Base-by-base conservation (phyloP, 257 asterid species). In the Haberlea rhodopensis region DNA sequence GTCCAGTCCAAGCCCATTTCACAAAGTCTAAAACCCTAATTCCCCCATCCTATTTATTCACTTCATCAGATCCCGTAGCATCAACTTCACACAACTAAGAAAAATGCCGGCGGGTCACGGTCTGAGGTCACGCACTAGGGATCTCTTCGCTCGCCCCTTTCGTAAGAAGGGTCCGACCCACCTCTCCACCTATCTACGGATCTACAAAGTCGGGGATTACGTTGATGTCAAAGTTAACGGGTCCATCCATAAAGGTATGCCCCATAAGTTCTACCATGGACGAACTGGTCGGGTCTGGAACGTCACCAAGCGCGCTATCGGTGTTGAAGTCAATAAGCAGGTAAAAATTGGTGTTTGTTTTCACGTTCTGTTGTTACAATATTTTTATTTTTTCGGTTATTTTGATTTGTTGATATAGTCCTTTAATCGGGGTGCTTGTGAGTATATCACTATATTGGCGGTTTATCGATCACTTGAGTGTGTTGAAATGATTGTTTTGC, bases 21-120 rank as follows among this genome's bases (percentile, higher is more conserved):
- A 4, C 7, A 16, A 43, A 16, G 15, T 43, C 16, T 58, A 31
- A 58, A 58, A 19, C 8, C 63, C 51, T 43, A 43, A 20, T 15
- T 5, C 26, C 51, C 63, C 15, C 9, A 9, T 31, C 20, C 48
- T 13, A 19, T 8, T 31, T 11, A 0, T 8, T 32, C 8, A n/a
- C n/a, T 11, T 11, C 46, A 0, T 10, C 18, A 3, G 0, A 16
- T 37, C 46, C 18, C 5, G n/a, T 0, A 11, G n/a, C 4, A 11
- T 37, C 18, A 2, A 10, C 5, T 8, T 11, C 51, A 15, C 19
- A 16, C 13, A 8, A 2, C 22, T 8, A n/a, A 4, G 40, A 31
- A 71, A 48, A 40, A 72, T 72, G 77, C 77, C 77, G 64, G 77
- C 77, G 3, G 77, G 77, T n/a, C 77, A 72, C 24, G 77, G 77